Base-by-base conservation (phyloP, 768 basidiomycete genomes). In the Amanita subjunquillea region DNA sequence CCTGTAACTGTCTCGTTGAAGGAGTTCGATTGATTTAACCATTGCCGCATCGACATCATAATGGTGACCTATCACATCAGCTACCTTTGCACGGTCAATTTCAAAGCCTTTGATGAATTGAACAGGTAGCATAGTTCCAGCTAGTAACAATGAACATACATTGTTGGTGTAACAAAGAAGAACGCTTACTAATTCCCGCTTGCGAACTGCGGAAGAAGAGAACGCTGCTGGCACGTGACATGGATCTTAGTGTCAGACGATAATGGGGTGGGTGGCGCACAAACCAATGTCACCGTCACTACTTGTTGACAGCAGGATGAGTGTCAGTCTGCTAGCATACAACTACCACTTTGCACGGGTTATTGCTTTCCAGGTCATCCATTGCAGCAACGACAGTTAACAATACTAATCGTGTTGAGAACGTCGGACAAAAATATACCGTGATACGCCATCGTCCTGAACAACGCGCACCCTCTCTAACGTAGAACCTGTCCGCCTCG, bases 401-500 rank as follows among this genome's bases (percentile, higher is more conserved):
- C n/a, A 9, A 38, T 9, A 30, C 8, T 30, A 34, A 34, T 13
- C 34, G 5, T 13, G 34, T 13, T 34, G 12, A 4, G 15, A 22
- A 7, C 10, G 39, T 22, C 39, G 39, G 7, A 20, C 39, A 40
- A 40, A 17, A 40, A 40, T 37, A 49, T 49, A 49, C 37, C 48
- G 32, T 10, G 48, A 39, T 8, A 49, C n/a, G 2, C 48, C 48
- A 27, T 39, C 48, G 3, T 39, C 34, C 23, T 37, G 36, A 5
- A 39, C 17, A 10, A 39, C 37, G 48, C 25, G 74, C 45, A 71
- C 71, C 37, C 77, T 68, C 58, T 70, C 64, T 3, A 84, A 66
- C 37, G 15, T 65, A 58, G 81, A 84, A 52, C 77, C 74, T 15
- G 65, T 65, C 52, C 59, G 66, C 53, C 57, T 59, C 3, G 83